Evolutionary conservation across 208 protist genomes (phyloP).

Genomic region (Trypanosoma melophagium): DNA sequence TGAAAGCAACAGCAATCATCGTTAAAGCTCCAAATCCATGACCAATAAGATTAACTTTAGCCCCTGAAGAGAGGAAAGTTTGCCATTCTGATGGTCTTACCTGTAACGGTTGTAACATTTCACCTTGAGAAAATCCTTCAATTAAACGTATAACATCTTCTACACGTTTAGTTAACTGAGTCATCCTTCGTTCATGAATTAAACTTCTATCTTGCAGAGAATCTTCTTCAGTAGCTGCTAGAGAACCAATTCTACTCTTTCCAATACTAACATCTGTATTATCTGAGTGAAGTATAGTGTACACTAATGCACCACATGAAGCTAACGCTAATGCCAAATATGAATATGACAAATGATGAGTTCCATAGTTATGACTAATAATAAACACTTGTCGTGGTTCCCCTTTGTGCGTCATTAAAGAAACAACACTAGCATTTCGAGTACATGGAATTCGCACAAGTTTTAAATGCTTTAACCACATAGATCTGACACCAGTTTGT

Average conservation of each 20-base stretch:
- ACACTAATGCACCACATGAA: constrained; percentile 18
- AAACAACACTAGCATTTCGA: constrained; percentile 23
- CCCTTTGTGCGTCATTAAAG: constrained; percentile 15
- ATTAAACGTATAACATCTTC: constrained; percentile 17
- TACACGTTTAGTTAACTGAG: constrained; percentile 4
- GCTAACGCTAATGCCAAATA: constrained; percentile 15
- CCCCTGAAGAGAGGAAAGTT: constrained; percentile 3
- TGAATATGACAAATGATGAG: constrained; percentile 25
- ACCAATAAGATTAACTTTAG: constrained; percentile 21
- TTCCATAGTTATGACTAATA: constrained; percentile 8
- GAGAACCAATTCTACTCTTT: neutral
- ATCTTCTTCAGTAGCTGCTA: neutral
- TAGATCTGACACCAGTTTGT: neutral
- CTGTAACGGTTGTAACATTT: constrained; percentile 16
- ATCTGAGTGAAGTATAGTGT: constrained; percentile 18
- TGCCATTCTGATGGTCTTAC: neutral
- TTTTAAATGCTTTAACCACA: constrained; percentile 22
- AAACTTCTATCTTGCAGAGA: neutral
- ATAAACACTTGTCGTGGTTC: constrained; percentile 22
- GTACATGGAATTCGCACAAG: constrained; percentile 26
- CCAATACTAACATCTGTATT: neutral
- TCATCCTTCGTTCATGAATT: neutral
- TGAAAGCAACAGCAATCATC: constrained; percentile 15
- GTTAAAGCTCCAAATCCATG: constrained; percentile 25
- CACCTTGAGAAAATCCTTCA: constrained; percentile 12